Evolutionary conservation across 106 monocot species (phyloP).

Genomic region (Dendrobium officinale): DNA sequence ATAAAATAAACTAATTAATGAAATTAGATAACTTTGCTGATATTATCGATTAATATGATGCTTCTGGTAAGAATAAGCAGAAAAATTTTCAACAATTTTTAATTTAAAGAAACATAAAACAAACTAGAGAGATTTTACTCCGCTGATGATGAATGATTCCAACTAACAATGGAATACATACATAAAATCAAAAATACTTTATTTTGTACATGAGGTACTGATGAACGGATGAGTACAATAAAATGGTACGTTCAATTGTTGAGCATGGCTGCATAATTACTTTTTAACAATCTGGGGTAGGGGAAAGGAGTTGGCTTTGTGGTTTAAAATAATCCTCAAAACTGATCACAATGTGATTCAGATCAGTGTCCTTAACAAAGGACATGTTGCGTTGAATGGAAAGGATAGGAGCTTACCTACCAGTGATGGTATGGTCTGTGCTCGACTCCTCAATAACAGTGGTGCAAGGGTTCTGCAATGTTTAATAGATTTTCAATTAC

Average conservation of each 20-base stretch:
- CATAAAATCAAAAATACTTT: background rate
- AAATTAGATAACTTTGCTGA: too few relatives aligned
- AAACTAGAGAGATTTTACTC: background rate
- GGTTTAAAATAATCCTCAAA: background rate
- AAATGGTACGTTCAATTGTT: background rate
- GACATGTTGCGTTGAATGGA: too few relatives aligned
- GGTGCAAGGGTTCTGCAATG: slow-evolving; percentile 10
- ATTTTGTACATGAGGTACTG: background rate
- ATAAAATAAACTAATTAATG: too few relatives aligned
- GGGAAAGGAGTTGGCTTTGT: too few relatives aligned
- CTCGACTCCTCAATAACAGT: background rate
- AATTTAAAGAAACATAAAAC: background rate
- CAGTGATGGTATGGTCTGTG: background rate
- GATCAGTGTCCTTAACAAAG: background rate
- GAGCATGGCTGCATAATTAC: background rate
- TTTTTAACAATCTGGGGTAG: background rate
- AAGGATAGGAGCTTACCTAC: slow-evolving; percentile 6
- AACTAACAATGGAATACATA: background rate
- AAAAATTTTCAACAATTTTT: too few relatives aligned
- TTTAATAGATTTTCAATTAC: background rate
- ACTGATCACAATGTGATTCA: background rate
- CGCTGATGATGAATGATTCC: background rate
- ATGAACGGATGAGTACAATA: background rate
- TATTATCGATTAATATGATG: too few relatives aligned
- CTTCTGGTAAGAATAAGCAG: too few relatives aligned